phyloP scores from a whole-genome alignment of 805 yeast species.

The Lachancea lanzarotensis region DNA sequence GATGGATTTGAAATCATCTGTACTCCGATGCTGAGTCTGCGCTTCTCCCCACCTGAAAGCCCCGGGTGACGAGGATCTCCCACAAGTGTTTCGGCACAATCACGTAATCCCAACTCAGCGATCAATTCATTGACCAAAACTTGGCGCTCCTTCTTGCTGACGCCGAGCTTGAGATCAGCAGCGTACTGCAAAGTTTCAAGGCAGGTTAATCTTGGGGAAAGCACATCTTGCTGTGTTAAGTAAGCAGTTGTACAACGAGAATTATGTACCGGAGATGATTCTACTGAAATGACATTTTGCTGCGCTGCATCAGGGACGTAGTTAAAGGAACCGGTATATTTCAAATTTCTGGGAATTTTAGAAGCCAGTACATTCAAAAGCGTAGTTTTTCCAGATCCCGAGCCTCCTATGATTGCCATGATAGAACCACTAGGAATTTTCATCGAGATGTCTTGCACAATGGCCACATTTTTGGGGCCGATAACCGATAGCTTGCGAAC shows the following conservation, averaged over 20 bases:
- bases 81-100: constrained; percentile 53
- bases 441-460: constrained; percentile 49
- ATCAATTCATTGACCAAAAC: constrained; percentile 54
- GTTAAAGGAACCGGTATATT: constrained; percentile 38
- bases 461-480: constrained; percentile 30
- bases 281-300: neutral
- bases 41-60: constrained; percentile 78
- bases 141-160: constrained; percentile 39
- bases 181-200: constrained; percentile 64
- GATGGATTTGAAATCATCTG: constrained; percentile 75
- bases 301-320: constrained; percentile 17
- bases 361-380: constrained; percentile 60
- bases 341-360: constrained; percentile 38
- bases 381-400: constrained; percentile 85
- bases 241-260: constrained; percentile 39
- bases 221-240: constrained; percentile 67
- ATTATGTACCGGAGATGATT: too few species aligned
- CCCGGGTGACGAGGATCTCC: constrained; percentile 52
- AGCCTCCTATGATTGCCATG: constrained; percentile 80
- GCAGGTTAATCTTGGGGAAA: constrained; percentile 66
- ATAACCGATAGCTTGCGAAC: constrained; percentile 24
- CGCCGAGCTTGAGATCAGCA: constrained; percentile 59
- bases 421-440: constrained; percentile 55
- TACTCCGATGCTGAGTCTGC: constrained; percentile 71
- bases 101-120: constrained; percentile 57